phyloP scores from a whole-genome alignment of 805 yeast genomes.

The Teunomyces barrocoloradensis region DNA sequence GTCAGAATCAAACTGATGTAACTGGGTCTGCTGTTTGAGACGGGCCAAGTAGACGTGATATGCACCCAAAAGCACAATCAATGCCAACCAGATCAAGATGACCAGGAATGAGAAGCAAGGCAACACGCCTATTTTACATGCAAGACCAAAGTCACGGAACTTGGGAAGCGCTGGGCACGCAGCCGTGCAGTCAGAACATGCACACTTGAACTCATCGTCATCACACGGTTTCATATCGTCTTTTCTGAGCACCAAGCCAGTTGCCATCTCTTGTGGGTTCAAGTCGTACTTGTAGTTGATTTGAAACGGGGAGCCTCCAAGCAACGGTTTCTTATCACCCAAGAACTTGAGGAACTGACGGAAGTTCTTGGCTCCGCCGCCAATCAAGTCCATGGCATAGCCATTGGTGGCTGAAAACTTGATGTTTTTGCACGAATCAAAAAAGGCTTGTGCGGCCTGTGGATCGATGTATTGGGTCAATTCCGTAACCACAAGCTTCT shows the following conservation, averaged over 20 bases:
- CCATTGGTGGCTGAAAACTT: conserved; percentile 95
- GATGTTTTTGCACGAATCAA: conserved; percentile 81
- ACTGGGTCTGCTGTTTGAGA: background rate
- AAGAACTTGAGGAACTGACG: conserved; percentile 75
- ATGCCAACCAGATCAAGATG: conserved; percentile 44
- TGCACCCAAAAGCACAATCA: conserved; percentile 42
- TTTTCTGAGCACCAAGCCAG: conserved; percentile 19
- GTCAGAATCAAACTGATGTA: background rate
- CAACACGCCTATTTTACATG: conserved; percentile 57
- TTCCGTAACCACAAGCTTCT: conserved; percentile 65
- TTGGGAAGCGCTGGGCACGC: conserved; percentile 72
- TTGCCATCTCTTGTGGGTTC: conserved; percentile 10
- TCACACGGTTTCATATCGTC: conserved; percentile 52
- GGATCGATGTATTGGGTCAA: conserved; percentile 61
- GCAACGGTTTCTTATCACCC: conserved; percentile 90
- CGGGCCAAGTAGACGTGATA: conserved; percentile 30
- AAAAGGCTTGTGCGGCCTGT: conserved; percentile 61
- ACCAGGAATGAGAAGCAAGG: conserved; percentile 75
- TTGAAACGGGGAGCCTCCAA: conserved; percentile 96
- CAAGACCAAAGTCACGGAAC: conserved; percentile 30
- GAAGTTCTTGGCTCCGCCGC: conserved; percentile 91
- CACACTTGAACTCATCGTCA: conserved; percentile 67
- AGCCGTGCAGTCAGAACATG: conserved; percentile 85
- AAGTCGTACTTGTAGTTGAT: conserved; percentile 65
- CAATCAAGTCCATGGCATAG: conserved; percentile 92